Percentiles rank a stretch among this genome's conserved stretches.
These are phyloP conservation scores for Daldinia eschscholtzii DNA, from an alignment of 2,329 filamentous ascomycete species.

Conservation along the genomic window DNA sequence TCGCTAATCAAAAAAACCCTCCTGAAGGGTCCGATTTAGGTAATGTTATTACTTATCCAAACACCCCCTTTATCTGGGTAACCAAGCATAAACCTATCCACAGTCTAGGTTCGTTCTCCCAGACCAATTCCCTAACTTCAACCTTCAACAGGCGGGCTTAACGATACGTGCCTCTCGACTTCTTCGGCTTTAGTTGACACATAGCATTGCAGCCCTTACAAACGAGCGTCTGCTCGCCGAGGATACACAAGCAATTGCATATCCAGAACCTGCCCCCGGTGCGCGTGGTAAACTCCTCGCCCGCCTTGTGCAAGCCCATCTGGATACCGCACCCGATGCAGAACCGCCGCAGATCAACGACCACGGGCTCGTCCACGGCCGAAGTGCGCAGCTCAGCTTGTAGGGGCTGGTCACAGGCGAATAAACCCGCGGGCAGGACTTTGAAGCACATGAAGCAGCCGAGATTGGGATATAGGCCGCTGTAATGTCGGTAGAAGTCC, in stretches of 20 bases:
- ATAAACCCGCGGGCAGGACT: constrained; percentile 31
- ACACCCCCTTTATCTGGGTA: too few species aligned
- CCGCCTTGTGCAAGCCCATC: constrained; percentile 33
- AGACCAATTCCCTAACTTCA: background rate
- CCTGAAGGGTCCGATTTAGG: too few species aligned
- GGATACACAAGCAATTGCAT: constrained; percentile 32
- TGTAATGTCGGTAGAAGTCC: constrained; percentile 37
- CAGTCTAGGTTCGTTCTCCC: background rate
- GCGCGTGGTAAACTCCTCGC: constrained; percentile 31
- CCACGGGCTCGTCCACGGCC: background rate
- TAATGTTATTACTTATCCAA: too few species aligned
- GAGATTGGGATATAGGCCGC: constrained; percentile 14
- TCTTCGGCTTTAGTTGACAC: constrained; percentile 18
- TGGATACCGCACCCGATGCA: constrained; percentile 44
- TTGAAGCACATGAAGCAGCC: constrained; percentile 42
- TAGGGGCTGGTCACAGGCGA: constrained; percentile 35
- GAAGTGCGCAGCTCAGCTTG: constrained; percentile 13
- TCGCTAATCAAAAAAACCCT: background rate
- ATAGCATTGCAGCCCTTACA: constrained; percentile 31
- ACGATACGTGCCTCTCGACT: background rate
- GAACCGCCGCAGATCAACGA: constrained; percentile 41
- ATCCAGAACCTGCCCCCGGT: constrained; percentile 31
- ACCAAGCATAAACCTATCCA: background rate
- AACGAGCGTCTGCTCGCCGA: constrained; percentile 6
- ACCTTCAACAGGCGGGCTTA: too few species aligned